A percentile compares a stretch with the other conserved stretches of the same genome.
Conservation (phyloP, 257 asterid species). For the Fraxinus americana region DNA sequence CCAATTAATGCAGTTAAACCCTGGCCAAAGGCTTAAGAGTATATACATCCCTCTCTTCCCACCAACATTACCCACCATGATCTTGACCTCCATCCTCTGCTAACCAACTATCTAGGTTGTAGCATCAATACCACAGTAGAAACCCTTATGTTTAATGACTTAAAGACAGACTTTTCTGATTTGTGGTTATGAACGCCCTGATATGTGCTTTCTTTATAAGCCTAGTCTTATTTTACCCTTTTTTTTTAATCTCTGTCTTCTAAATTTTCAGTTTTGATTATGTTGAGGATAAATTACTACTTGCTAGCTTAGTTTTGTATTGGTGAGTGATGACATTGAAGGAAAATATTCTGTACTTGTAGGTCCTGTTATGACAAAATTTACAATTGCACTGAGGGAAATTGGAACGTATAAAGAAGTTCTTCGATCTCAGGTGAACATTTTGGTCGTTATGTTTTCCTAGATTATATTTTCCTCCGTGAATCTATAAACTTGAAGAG, state of each 20-base stretch:
- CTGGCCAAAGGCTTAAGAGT: background rate
- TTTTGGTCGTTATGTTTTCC: slow-evolving; percentile 4
- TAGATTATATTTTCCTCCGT: background rate
- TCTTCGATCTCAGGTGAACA: slow-evolving; percentile 93
- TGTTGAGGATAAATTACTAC: slow-evolving; percentile 10
- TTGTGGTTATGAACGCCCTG: slow-evolving; percentile 19
- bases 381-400: slow-evolving; percentile 96
- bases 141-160: background rate
- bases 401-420: slow-evolving; percentile 99
- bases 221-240: background rate
- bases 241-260: background rate
- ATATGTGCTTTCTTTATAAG: background rate
- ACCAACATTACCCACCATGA: background rate
- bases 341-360: slow-evolving; percentile 32
- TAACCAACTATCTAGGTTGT: background rate
- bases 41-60: background rate
- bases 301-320: slow-evolving; percentile 7
- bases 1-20: background rate
- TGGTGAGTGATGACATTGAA: slow-evolving; percentile 18
- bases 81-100: background rate
- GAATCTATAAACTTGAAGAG: background rate
- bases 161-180: background rate
- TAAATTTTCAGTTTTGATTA: background rate
- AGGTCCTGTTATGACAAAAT: slow-evolving; percentile 99
- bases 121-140: background rate